These are phyloP conservation scores for Theobroma cacao DNA, from an alignment of 345 rosid genomes.

Conservation along the genomic window DNA sequence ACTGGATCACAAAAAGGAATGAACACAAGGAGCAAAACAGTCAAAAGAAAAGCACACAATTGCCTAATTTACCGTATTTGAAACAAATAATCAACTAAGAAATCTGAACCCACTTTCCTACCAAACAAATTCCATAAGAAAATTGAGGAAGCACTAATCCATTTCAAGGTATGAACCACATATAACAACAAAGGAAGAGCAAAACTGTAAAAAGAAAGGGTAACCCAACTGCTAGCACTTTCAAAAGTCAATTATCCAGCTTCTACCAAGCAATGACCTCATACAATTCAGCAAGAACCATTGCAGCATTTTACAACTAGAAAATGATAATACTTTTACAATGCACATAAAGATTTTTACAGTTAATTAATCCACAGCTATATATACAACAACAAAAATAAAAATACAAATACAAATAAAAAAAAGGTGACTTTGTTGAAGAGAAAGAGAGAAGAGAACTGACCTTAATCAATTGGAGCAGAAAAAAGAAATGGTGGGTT, in stretches of 20 bases:
- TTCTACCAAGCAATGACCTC: background rate
- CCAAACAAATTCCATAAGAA: background rate
- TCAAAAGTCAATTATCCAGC: background rate
- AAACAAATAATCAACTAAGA: background rate
- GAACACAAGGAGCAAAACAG: background rate
- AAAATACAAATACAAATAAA: background rate
- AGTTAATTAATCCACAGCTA: background rate
- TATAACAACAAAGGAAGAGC: background rate
- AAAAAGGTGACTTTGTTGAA: background rate
- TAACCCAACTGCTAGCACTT: background rate
- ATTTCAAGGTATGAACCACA: background rate
- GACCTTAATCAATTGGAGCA: background rate
- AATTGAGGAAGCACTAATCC: background rate
- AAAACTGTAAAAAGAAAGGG: background rate
- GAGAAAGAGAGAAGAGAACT: background rate
- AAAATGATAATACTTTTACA: background rate
- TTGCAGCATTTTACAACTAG: too few species aligned
- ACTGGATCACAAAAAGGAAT: background rate
- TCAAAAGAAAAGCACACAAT: background rate
- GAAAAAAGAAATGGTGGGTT: background rate
- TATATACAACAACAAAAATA: background rate
- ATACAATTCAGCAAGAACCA: background rate
- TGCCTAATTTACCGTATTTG: background rate
- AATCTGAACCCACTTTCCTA: background rate
- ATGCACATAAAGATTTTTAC: background rate